Evolutionary conservation across 2,329 filamentous ascomycete species (phyloP).

Genomic region (Penicillium sp.): DNA sequence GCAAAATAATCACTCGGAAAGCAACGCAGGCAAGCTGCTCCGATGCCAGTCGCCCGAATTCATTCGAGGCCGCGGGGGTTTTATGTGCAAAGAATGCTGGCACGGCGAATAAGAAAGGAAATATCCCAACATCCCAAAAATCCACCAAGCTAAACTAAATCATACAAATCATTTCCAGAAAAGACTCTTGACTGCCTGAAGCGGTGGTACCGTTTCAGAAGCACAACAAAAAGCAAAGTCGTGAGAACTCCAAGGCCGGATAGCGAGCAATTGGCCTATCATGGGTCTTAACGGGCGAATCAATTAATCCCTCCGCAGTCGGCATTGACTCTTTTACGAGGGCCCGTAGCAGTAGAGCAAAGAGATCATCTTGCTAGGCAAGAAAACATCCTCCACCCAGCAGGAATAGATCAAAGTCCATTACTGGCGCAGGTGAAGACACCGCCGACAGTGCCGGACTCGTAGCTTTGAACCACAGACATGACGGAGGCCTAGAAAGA

Average conservation of each 20-base stretch:
- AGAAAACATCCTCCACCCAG: constrained; percentile 8
- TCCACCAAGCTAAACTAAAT: neutral
- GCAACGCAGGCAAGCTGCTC: constrained; percentile 5
- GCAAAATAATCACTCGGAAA: constrained; percentile 1
- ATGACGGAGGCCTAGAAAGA: constrained; percentile 42
- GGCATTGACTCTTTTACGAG: neutral
- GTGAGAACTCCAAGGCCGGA: neutral
- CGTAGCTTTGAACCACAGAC: constrained; percentile 66
- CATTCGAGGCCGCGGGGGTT: constrained; percentile 2
- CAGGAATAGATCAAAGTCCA: constrained; percentile 28
- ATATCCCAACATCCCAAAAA: neutral
- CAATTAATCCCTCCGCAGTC: neutral
- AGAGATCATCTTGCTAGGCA: constrained; percentile 4
- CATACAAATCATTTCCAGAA: neutral
- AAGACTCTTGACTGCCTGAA: neutral
- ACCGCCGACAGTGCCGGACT: constrained; percentile 63
- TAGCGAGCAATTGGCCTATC: neutral
- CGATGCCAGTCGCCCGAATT: constrained; percentile 5
- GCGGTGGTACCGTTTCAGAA: neutral
- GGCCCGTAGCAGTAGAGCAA: neutral
- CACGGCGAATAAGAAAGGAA: neutral
- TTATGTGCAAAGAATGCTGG: constrained; percentile 14
- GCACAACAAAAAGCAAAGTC: neutral
- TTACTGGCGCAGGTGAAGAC: constrained; percentile 71
- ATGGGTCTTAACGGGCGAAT: neutral